Evolutionary conservation across 768 basidiomycete species (phyloP).

Genomic region (Sarcodon aspratus): DNA sequence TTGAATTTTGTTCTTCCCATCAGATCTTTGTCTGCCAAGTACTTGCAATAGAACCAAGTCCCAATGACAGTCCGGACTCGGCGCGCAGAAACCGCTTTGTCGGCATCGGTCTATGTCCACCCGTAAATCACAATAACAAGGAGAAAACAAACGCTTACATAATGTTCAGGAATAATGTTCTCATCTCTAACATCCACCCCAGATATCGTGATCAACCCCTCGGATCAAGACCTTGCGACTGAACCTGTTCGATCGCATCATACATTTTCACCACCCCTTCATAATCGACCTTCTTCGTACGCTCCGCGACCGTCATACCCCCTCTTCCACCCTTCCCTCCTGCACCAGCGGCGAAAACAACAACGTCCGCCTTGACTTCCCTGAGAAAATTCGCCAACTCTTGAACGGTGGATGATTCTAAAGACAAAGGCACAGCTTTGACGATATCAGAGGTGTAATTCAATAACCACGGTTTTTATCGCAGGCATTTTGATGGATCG

Average conservation of each 20-base stretch:
- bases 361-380: slow-evolving; percentile 14
- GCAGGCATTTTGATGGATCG: too few species aligned
- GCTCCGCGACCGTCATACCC: slow-evolving; percentile 18
- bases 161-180: slow-evolving; percentile 36
- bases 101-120: slow-evolving; percentile 29
- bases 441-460: too few species aligned
- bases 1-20: slow-evolving; percentile 42
- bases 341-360: slow-evolving; percentile 34
- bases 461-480: too few species aligned
- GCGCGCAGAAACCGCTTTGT: slow-evolving; percentile 29
- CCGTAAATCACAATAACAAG: too few species aligned
- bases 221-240: slow-evolving; percentile 31
- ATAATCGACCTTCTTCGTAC: slow-evolving; percentile 46
- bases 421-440: too few species aligned
- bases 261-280: slow-evolving; percentile 61
- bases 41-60: slow-evolving; percentile 28
- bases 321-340: slow-evolving; percentile 40
- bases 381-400: slow-evolving; percentile 36
- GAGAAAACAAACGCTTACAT: slow-evolving; percentile 23
- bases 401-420: slow-evolving; percentile 16
- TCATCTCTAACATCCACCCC: slow-evolving; percentile 45
- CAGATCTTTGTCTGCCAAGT: slow-evolving; percentile 30
- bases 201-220: slow-evolving; percentile 47
- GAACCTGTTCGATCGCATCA: slow-evolving; percentile 44
- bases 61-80: slow-evolving; percentile 33